Percentiles rank a stretch among this genome's conserved stretches.
phyloP scores from a whole-genome alignment of 495 filamentous ascomycete species.

The Arthonia radiata region DNA sequence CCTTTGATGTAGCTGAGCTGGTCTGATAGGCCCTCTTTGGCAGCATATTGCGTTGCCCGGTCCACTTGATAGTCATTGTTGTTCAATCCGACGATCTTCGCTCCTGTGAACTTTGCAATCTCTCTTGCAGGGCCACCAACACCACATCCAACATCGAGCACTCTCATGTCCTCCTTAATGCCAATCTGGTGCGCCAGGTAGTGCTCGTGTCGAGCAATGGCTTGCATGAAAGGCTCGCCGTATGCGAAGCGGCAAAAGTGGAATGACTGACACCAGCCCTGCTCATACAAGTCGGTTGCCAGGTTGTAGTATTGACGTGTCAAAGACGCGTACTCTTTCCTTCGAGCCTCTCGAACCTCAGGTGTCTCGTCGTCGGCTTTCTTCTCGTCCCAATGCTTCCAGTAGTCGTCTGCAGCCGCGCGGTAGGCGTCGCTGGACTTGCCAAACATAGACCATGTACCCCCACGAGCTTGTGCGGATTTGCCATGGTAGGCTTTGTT shows the following conservation, averaged over 20 bases:
- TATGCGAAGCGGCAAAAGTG: conserved; percentile 93
- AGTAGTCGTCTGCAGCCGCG: conserved; percentile 88
- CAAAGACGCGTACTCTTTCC: conserved; percentile 77
- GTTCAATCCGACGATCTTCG: conserved; percentile 79
- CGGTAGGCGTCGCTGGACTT: conserved; percentile 69
- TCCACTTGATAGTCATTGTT: conserved; percentile 99
- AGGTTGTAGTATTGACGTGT: conserved; percentile 99
- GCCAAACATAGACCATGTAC: conserved; percentile 58
- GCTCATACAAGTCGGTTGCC: conserved; percentile 90
- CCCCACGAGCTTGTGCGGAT: conserved; percentile 41
- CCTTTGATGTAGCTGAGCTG: conserved; percentile 84
- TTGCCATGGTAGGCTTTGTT: conserved; percentile 80
- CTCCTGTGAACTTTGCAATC: conserved; percentile 84
- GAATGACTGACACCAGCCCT: conserved; percentile 87
- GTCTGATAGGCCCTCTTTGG: conserved; percentile 52
- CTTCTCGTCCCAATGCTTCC: conserved; percentile 99
- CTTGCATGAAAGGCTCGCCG: conserved; percentile 73
- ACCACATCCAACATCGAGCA: conserved; percentile 92
- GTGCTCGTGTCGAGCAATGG: conserved; percentile 93
- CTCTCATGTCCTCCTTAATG: conserved; percentile 64
- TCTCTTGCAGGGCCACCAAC: conserved; percentile 93
- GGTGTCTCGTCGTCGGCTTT: conserved; percentile 56
- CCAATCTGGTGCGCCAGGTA: conserved; percentile 84
- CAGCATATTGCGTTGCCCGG: conserved; percentile 66
- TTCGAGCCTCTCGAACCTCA: conserved; percentile 54